Base-by-base conservation (phyloP, 768 basidiomycete species). In the Thelephora ganbajun region DNA sequence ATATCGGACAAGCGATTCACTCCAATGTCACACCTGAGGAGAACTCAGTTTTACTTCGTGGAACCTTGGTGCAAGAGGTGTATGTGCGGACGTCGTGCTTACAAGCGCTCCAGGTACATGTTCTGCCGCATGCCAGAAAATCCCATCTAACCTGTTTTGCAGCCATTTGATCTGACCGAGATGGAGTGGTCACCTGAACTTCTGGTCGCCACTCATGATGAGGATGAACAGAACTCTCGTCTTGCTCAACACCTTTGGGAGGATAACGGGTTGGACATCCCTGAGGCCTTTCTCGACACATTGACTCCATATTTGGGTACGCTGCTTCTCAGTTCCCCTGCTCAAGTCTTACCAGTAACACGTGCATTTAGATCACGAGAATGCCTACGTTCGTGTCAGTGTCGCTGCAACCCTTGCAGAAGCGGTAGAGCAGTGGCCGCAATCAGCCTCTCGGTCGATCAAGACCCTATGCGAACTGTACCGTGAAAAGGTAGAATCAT, bases 111-210 rank as follows among this genome's bases (percentile, higher is more conserved):
- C 89, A 92, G 73, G 92, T 90, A 43, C 20, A 67, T 44, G 22
- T 16, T 51, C 45, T 18, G 6, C 2, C 51, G n/a, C 11, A 16
- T 20, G n/a, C 18, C 43, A 48, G 20, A 44, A 36, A 11, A 0
- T 33, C 34, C 6, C 6, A 14, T n/a, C 35, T 41, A 9, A 36
- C 11, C 13, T 5, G n/a, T 30, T 33, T 13, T 16, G 1, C 50
- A 97, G 89, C 84, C 92, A 0, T 83, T 98, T 53, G 96, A 98
- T 63, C 62, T 98, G 43, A 97, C 93, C 0, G 94, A 98, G 43
- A 61, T 90, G 34, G 92, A 96, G 51, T 99, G 92, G 84, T 87
- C 84, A 2, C 77, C 85, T 0, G 80, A 87, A 59, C 62, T 99
- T 1, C 88, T 89, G 80, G 72, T 97, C 35, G 85, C 85, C 3